These are phyloP conservation scores for Colletotrichum agaves DNA, from an alignment of 2,329 filamentous ascomycete genomes.

Conservation along the genomic window DNA sequence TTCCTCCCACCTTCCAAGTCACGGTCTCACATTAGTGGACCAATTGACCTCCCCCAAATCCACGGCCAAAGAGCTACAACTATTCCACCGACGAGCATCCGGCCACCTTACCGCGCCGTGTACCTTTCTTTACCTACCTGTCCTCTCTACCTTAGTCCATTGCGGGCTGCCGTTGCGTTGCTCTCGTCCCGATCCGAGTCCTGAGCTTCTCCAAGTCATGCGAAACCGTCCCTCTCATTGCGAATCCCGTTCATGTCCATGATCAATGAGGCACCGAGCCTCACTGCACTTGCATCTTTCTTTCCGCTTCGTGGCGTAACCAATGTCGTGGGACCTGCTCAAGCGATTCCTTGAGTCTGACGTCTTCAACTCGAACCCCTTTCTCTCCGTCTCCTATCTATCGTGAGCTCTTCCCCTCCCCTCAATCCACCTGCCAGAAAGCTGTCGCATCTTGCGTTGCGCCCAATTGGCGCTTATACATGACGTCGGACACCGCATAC, in stretches of 20 bases:
- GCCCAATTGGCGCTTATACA: constrained; percentile 15
- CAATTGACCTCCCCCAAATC: constrained; percentile 30
- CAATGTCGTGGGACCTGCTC: constrained; percentile 87
- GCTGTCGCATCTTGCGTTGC: constrained; percentile 6
- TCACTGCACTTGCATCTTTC: constrained; percentile 43
- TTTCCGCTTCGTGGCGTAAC: constrained; percentile 46
- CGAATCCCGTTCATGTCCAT: constrained; percentile 44
- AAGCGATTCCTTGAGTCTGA: constrained; percentile 93
- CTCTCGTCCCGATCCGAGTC: constrained; percentile 10
- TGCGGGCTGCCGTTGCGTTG: constrained; percentile 16
- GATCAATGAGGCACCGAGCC: constrained; percentile 52
- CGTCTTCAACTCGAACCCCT: constrained; percentile 92
- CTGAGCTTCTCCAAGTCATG: constrained; percentile 40
- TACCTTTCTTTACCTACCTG: constrained; percentile 8
- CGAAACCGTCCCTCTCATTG: constrained; percentile 39
- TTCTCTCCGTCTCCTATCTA: constrained; percentile 88
- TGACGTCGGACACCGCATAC: constrained; percentile 7
- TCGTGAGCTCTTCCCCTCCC: constrained; percentile 69
- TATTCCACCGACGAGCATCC: constrained; percentile 20
- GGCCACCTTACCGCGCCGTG: constrained; percentile 19
- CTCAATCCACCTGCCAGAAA: constrained; percentile 5
- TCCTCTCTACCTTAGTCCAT: constrained; percentile 2
- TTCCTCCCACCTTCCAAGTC: constrained; percentile 37
- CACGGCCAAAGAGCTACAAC: constrained; percentile 28
- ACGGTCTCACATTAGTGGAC: constrained; percentile 37